These are phyloP conservation scores for Talaromyces funiculosus DNA, from an alignment of 2,329 filamentous ascomycete genomes.

Conservation along the genomic window DNA sequence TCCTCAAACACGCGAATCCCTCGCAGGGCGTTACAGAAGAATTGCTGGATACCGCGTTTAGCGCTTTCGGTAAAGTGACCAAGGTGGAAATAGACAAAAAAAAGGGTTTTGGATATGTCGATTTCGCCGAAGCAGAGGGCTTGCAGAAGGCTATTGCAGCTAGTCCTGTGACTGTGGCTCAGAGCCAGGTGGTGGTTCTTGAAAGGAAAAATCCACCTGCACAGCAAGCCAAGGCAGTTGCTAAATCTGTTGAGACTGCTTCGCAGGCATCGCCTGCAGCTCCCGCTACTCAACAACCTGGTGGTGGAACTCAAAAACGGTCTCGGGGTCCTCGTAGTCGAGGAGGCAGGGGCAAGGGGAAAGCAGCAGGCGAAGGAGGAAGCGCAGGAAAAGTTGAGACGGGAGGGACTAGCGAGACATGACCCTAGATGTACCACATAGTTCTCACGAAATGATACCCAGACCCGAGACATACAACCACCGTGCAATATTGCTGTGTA, in stretches of 20 bases:
- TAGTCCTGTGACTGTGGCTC: constrained; percentile 74
- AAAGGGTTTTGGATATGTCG: constrained; percentile 90
- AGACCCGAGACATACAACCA: background rate
- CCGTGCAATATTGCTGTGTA: too few relatives aligned
- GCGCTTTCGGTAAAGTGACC: constrained; percentile 65
- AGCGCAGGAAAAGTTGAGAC: constrained; percentile 5
- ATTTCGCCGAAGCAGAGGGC: constrained; percentile 69
- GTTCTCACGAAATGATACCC: constrained; percentile 12
- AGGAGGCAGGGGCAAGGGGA: constrained; percentile 12
- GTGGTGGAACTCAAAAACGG: constrained; percentile 8
- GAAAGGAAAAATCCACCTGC: constrained; percentile 46
- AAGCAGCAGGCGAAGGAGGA: background rate
- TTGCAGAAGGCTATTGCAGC: constrained; percentile 74
- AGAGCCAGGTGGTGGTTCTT: constrained; percentile 79
- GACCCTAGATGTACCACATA: constrained; percentile 1
- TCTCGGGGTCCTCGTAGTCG: constrained; percentile 12
- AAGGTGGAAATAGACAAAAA: constrained; percentile 90
- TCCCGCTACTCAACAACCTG: background rate
- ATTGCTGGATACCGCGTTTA: constrained; percentile 67
- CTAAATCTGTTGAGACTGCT: constrained; percentile 7
- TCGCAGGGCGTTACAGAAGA: constrained; percentile 88
- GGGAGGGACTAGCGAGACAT: background rate
- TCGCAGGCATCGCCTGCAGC: constrained; percentile 5
- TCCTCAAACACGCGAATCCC: constrained; percentile 77
- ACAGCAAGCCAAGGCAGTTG: constrained; percentile 3